A percentile compares a stretch with the other conserved stretches of the same genome.
These are phyloP conservation scores for Wickerhamiella sorbophila DNA, from an alignment of 805 yeast genomes.

Conservation along the genomic window DNA sequence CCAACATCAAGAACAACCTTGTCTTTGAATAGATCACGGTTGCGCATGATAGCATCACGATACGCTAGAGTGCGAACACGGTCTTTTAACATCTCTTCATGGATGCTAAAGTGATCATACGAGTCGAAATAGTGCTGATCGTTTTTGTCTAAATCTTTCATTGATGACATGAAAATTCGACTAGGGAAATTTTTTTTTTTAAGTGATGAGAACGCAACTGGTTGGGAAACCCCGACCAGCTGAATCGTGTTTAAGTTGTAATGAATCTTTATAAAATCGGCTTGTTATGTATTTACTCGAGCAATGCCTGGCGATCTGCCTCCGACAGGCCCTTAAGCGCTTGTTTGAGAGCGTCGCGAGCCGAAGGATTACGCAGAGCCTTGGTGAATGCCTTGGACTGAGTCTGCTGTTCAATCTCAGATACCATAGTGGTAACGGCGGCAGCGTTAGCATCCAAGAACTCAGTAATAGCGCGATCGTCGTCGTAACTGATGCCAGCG, in stretches of 20 bases:
- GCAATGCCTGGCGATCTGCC: slow-evolving; percentile 23
- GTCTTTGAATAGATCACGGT: slow-evolving; percentile 77
- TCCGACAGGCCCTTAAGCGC: slow-evolving; percentile 23
- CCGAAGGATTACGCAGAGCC: slow-evolving; percentile 7
- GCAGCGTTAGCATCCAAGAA: slow-evolving; percentile 76
- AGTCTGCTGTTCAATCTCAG: neutral
- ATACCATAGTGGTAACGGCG: slow-evolving; percentile 31
- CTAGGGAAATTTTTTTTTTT: too few relatives aligned
- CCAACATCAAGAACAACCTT: slow-evolving; percentile 95
- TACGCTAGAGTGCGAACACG: slow-evolving; percentile 82
- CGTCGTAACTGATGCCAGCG: slow-evolving; percentile 42
- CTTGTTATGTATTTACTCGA: slow-evolving; percentile 12
- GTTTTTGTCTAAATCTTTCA: neutral
- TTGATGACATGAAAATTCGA: neutral
- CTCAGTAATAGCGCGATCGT: slow-evolving; percentile 64
- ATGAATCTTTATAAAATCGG: neutral
- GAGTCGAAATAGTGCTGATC: slow-evolving; percentile 94
- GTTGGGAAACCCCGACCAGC: too few relatives aligned
- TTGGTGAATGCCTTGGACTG: neutral
- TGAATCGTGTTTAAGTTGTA: too few relatives aligned
- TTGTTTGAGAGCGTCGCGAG: slow-evolving; percentile 18
- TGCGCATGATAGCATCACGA: slow-evolving; percentile 82
- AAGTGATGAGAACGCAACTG: too few relatives aligned
- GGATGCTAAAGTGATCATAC: slow-evolving; percentile 94
- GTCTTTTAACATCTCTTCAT: slow-evolving; percentile 97